Conservation (phyloP, 192 early-diverging fungal species). For the Podila epigama region DNA sequence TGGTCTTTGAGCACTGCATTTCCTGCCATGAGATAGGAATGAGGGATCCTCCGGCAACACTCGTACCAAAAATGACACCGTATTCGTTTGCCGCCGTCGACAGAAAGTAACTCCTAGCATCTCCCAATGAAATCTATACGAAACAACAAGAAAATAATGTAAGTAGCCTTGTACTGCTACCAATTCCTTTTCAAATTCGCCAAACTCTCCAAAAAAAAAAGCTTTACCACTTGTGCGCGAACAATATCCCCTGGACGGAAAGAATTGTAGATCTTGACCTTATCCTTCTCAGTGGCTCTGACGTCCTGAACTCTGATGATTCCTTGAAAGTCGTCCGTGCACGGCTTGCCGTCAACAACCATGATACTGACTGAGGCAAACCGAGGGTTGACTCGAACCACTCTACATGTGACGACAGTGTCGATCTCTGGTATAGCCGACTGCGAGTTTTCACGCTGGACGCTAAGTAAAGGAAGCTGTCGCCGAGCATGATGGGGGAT, state of each 20-base stretch:
- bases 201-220: conserved; percentile 2
- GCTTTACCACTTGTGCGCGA: conserved; percentile 71
- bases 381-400: conserved; percentile 89
- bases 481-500: not conserved
- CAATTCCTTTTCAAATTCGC: not conserved
- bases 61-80: conserved; percentile 93
- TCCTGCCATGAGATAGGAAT: conserved; percentile 97
- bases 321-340: conserved; percentile 89
- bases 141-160: not conserved
- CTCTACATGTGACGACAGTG: conserved; percentile 79
- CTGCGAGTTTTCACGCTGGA: conserved; percentile 69
- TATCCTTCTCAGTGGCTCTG: conserved; percentile 92
- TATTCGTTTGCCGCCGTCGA: conserved; percentile 93
- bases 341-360: conserved; percentile 83
- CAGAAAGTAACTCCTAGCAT: conserved; percentile 88
- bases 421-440: conserved; percentile 80
- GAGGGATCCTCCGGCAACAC: conserved; percentile 82
- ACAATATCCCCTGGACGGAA: conserved; percentile 97
- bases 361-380: conserved; percentile 90
- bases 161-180: not conserved
- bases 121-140: conserved; percentile 89
- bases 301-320: conserved; percentile 94
- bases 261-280: conserved; percentile 88
- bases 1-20: conserved; percentile 96
- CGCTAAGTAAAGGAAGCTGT: conserved; percentile 60